Conservation (phyloP, 257 asterid species). For the Perilla frutescens region DNA sequence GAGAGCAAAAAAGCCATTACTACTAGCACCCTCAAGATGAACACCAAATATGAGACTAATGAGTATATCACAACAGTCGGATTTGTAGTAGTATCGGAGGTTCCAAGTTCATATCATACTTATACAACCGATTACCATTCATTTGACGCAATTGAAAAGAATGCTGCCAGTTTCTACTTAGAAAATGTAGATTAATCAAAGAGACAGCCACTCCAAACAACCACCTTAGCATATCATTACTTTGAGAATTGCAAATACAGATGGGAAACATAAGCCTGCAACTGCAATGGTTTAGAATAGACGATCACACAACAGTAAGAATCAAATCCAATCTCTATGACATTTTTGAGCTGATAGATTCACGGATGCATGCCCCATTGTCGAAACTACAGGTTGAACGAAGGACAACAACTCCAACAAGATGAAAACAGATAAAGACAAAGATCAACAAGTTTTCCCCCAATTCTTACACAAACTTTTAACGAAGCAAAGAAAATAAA, state of each 20-base stretch:
- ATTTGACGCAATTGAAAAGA: not conserved
- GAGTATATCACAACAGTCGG: not conserved
- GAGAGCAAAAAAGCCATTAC: conserved; percentile 7
- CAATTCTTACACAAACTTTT: not conserved
- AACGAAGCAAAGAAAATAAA: not conserved
- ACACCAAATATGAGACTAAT: conserved; percentile 7
- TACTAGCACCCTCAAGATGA: not conserved
- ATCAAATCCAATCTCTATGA: conserved; percentile 7
- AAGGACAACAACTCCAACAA: conserved; percentile 12
- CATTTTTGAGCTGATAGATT: not conserved
- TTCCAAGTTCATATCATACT: not conserved
- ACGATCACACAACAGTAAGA: conserved; percentile 6
- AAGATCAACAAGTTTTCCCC: not conserved
- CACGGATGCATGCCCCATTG: conserved; percentile 10
- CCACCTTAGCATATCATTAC: conserved; percentile 3
- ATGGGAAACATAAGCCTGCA: conserved; percentile 9
- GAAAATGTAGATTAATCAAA: conserved; percentile 3
- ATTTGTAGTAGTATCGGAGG: not conserved
- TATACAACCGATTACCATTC: not conserved
- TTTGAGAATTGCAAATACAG: not conserved
- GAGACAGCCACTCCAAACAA: not conserved
- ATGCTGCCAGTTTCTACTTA: not conserved
- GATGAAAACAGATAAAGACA: not conserved
- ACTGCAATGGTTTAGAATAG: not conserved
- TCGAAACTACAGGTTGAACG: conserved; percentile 9